phyloP scores from a whole-genome alignment of 441 rosid genomes.

The Populus tomentosa region DNA sequence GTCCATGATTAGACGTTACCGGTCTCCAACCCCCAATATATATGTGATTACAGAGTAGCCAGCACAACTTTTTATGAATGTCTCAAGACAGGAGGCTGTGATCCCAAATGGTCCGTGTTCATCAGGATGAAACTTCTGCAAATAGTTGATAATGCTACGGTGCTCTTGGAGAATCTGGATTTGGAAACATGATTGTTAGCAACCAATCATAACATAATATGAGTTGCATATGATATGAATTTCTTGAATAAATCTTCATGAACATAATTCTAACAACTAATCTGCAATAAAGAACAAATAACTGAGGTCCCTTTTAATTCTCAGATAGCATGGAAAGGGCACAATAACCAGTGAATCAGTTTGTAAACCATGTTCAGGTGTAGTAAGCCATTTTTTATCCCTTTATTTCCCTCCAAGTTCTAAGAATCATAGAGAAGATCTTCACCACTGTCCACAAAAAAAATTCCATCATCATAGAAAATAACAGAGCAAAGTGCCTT shows the following conservation, averaged over 20 bases:
- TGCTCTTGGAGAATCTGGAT: constrained; percentile 93
- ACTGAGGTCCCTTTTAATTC: neutral
- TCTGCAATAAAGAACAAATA: constrained; percentile 1
- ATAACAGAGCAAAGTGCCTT: neutral
- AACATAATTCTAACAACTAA: constrained; percentile 3
- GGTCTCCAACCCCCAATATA: constrained; percentile 94
- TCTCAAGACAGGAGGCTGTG: constrained; percentile 93
- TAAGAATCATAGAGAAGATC: neutral
- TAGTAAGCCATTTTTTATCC: neutral
- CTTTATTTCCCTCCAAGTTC: neutral
- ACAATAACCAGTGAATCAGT: neutral
- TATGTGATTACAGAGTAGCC: constrained; percentile 98
- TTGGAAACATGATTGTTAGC: neutral
- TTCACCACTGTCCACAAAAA: neutral
- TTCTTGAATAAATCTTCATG: neutral
- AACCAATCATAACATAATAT: neutral
- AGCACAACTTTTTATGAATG: constrained; percentile 98
- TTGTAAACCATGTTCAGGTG: neutral
- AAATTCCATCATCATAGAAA: neutral
- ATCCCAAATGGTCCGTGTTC: constrained; percentile 96
- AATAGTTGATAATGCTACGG: constrained; percentile 86
- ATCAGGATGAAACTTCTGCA: constrained; percentile 96
- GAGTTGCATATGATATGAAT: neutral
- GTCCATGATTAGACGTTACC: constrained; percentile 35
- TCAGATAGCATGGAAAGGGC: neutral